A percentile compares a stretch with the other conserved stretches of the same genome.
These are phyloP conservation scores for Fraxinus xanthoxyloides DNA, from an alignment of 305 asterid genomes.

Conservation along the genomic window DNA sequence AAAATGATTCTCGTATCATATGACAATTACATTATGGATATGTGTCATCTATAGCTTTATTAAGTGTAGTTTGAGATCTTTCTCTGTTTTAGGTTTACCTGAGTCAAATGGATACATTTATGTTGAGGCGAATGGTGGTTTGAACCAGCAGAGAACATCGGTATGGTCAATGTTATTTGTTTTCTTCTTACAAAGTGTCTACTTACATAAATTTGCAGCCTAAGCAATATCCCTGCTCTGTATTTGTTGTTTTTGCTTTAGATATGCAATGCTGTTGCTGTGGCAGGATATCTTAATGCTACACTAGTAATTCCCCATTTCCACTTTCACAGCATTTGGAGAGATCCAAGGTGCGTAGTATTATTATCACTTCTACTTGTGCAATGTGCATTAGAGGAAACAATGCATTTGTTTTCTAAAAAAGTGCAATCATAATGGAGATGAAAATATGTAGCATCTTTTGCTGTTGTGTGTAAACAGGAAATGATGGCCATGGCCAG, in stretches of 20 bases:
- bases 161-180: slow-evolving; percentile 30
- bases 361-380: slow-evolving; percentile 1
- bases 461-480: background rate
- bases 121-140: slow-evolving; percentile 97
- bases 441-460: background rate
- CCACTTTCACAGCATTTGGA: slow-evolving; percentile 98
- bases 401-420: background rate
- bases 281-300: slow-evolving; percentile 96
- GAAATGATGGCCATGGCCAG: background rate
- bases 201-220: background rate
- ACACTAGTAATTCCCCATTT: slow-evolving; percentile 92
- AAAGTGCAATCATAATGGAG: background rate
- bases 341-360: slow-evolving; percentile 79
- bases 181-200: background rate
- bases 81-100: slow-evolving; percentile 59
- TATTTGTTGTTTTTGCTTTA: slow-evolving; percentile 39
- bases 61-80: background rate
- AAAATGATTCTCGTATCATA: background rate
- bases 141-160: slow-evolving; percentile 97
- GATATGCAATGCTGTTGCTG: slow-evolving; percentile 99
- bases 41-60: background rate
- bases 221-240: background rate
- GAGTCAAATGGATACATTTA: slow-evolving; percentile 91
- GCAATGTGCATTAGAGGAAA: background rate
- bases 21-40: background rate